phyloP scores from a whole-genome alignment of 2,329 filamentous ascomycete genomes.

The Dactylonectria macrodidyma region DNA sequence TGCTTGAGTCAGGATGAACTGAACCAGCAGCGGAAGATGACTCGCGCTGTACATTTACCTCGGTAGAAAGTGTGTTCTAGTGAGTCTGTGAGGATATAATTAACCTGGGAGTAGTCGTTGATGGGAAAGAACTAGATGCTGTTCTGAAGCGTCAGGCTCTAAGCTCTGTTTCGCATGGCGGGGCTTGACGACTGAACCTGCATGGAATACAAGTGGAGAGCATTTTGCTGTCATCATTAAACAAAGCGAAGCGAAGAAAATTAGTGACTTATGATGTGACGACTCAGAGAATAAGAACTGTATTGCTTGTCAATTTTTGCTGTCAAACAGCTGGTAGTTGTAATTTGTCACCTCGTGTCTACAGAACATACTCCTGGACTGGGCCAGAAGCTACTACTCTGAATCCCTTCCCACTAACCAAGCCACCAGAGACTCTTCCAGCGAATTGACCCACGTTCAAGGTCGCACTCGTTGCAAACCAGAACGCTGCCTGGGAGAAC shows the following conservation, averaged over 20 bases:
- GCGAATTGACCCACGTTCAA: conserved; percentile 25
- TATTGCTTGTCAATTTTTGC: neutral
- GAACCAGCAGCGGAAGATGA: neutral
- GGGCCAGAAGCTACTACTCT: conserved; percentile 12
- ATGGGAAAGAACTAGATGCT: neutral
- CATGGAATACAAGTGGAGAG: too few relatives aligned
- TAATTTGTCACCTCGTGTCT: neutral
- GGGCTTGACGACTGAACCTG: too few relatives aligned
- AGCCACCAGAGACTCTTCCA: conserved; percentile 12
- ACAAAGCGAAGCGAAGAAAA: too few relatives aligned
- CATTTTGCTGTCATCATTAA: too few relatives aligned
- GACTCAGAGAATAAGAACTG: neutral
- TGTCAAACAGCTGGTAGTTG: neutral
- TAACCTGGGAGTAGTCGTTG: neutral
- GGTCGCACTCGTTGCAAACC: conserved; percentile 24
- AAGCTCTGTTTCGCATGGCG: too few relatives aligned
- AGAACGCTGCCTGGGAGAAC: conserved; percentile 28
- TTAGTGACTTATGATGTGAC: neutral
- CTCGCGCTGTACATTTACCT: neutral
- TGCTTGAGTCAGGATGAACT: neutral
- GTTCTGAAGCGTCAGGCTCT: neutral
- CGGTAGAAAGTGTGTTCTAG: neutral
- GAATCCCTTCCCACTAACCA: neutral
- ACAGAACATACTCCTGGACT: conserved; percentile 17
- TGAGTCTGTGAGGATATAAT: neutral